Conservation (phyloP, 148 eudicot genomes). For the Linanthus parryae region DNA sequence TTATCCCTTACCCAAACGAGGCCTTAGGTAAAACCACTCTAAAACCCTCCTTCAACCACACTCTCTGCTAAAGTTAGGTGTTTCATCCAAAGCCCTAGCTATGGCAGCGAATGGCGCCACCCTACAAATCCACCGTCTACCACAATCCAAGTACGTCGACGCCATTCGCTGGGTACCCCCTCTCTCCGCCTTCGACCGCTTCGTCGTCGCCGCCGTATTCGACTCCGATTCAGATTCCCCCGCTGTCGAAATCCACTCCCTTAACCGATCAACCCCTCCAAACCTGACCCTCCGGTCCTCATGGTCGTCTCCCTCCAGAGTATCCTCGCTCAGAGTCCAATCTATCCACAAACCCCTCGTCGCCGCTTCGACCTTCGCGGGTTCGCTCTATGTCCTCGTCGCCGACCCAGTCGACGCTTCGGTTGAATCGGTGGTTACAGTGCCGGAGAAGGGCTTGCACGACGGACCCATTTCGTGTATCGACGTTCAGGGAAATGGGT, state of each 20-base stretch:
- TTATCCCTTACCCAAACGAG: no score
- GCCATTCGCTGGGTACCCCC: slow-evolving; percentile 64
- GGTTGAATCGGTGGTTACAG: slow-evolving; percentile 15
- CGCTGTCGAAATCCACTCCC: slow-evolving; percentile 55
- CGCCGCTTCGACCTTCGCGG: slow-evolving; percentile 46
- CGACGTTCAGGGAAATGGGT: slow-evolving; percentile 50
- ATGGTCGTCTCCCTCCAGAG: slow-evolving; percentile 31
- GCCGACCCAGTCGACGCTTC: slow-evolving; percentile 18
- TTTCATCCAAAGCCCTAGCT: no score
- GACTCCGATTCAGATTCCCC: slow-evolving; percentile 37
- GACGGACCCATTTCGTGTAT: slow-evolving; percentile 45
- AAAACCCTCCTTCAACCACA: no score
- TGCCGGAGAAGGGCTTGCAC: slow-evolving; percentile 41
- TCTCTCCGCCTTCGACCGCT: slow-evolving; percentile 53
- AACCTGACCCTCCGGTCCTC: slow-evolving; percentile 31
- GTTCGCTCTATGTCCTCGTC: slow-evolving; percentile 41
- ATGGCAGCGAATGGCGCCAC: no score
- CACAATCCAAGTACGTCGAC: slow-evolving; percentile 60
- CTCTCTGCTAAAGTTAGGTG: no score
- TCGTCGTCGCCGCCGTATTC: slow-evolving; percentile 46
- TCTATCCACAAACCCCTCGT: slow-evolving; percentile 33
- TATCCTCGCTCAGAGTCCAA: slow-evolving; percentile 54
- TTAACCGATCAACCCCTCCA: slow-evolving; percentile 19
- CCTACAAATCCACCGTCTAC: slow-evolving; percentile 48
- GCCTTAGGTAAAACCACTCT: no score